Conservation (phyloP, 176 grass and related monocot species). For the Ensete ventricosum region DNA sequence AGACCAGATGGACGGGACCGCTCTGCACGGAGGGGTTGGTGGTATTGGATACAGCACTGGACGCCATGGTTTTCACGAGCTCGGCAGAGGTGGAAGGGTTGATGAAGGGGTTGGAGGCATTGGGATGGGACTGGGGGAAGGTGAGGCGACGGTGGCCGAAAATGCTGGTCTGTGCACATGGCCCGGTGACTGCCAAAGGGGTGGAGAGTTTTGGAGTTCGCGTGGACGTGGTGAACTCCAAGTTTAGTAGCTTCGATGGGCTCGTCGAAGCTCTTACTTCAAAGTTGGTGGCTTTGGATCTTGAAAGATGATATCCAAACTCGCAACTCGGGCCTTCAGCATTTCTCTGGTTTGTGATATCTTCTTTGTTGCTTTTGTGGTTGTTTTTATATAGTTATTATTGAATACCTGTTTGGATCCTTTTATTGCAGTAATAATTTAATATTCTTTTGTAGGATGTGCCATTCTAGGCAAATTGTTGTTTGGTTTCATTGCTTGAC, state of each 20-base stretch:
- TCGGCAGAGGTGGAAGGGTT: constrained; percentile 74
- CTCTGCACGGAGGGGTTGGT: constrained; percentile 34
- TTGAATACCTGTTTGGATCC: too few species aligned
- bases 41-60: constrained; percentile 19
- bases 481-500: too few species aligned
- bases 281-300: neutral
- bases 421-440: too few species aligned
- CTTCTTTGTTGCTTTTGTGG: too few species aligned
- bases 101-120: constrained; percentile 59
- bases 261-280: constrained; percentile 47
- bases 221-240: constrained; percentile 57
- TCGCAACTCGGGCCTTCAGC: neutral
- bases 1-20: constrained; percentile 57
- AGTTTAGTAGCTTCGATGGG: constrained; percentile 66
- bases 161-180: constrained; percentile 65
- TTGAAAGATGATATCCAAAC: neutral
- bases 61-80: constrained; percentile 85
- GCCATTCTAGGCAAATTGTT: too few species aligned
- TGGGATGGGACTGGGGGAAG: constrained; percentile 54
- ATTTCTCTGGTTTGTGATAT: too few species aligned
- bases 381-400: too few species aligned
- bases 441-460: too few species aligned
- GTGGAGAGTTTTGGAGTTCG: constrained; percentile 45
- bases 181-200: constrained; percentile 63
- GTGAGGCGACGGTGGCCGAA: constrained; percentile 41